Conservation (phyloP, 768 basidiomycete genomes). For the Suillus clintonianus region DNA sequence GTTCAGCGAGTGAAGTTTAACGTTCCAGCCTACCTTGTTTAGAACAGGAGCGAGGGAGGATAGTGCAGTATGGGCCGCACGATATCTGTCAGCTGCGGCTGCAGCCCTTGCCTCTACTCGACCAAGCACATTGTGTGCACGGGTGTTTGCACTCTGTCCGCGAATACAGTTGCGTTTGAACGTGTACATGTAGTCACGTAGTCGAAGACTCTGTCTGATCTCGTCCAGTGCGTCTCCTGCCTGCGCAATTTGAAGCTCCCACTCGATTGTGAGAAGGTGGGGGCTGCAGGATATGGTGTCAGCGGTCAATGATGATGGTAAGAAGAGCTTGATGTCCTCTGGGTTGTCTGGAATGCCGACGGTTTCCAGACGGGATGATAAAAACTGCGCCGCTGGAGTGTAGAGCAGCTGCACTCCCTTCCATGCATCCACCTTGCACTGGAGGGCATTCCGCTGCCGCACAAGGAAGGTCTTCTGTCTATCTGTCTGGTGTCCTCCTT, state of each 20-base stretch:
- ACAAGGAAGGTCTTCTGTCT: constrained; percentile 27
- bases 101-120: constrained; percentile 10
- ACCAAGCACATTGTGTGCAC: constrained; percentile 2
- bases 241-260: constrained; percentile 12
- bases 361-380: not conserved
- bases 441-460: constrained; percentile 21
- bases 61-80: constrained; percentile 7
- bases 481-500: constrained; percentile 23
- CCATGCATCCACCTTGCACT: constrained; percentile 31
- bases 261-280: not conserved
- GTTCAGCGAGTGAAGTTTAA: not conserved
- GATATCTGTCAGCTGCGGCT: constrained; percentile 4
- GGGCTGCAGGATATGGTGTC: not conserved
- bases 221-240: constrained; percentile 10
- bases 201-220: constrained; percentile 7
- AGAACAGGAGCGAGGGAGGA: not conserved
- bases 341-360: not conserved
- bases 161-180: constrained; percentile 14
- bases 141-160: constrained; percentile 13
- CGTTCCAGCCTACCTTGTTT: not conserved
- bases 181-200: constrained; percentile 8
- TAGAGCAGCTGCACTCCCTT: constrained; percentile 16
- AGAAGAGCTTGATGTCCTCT: not conserved
- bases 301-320: not conserved
- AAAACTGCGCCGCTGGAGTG: not conserved